phyloP scores from a whole-genome alignment of 164 flowering plant species.

The Annona cherimola region DNA sequence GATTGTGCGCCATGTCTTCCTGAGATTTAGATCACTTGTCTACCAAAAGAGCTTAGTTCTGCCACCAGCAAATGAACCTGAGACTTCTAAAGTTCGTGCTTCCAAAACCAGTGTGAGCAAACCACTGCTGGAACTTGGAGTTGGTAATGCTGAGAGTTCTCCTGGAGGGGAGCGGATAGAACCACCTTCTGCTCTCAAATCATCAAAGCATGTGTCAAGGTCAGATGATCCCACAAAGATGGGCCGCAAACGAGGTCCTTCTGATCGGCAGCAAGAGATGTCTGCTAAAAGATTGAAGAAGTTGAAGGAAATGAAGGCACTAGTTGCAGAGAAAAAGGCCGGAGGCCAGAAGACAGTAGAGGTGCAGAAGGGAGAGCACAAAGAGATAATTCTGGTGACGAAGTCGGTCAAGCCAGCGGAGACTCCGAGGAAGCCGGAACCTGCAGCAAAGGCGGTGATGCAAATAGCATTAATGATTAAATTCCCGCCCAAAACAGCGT shows the following conservation, averaged over 20 bases:
- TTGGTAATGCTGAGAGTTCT: constrained; percentile 18
- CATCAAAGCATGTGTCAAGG: constrained; percentile 33
- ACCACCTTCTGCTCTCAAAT: constrained; percentile 23
- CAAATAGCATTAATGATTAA: constrained; percentile 84
- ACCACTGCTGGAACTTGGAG: constrained; percentile 4
- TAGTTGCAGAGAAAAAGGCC: constrained; percentile 50
- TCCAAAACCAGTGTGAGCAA: constrained; percentile 18
- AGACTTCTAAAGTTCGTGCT: constrained; percentile 21
- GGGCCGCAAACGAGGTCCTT: constrained; percentile 67
- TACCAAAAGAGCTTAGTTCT: constrained; percentile 69
- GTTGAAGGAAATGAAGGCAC: constrained; percentile 38
- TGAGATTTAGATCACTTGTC: constrained; percentile 69
- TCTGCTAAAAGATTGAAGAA: constrained; percentile 64
- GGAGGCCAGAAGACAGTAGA: constrained; percentile 32
- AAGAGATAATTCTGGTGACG: constrained; percentile 12
- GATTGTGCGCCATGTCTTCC: constrained; percentile 34
- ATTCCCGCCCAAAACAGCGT: constrained; percentile 57
- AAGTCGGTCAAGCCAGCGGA: constrained; percentile 22
- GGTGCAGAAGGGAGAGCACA: constrained; percentile 19
- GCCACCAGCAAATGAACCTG: constrained; percentile 36
- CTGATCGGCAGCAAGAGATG: constrained; percentile 69
- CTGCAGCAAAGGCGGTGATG: constrained; percentile 25
- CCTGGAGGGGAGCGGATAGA: constrained; percentile 26
- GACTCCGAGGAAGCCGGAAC: constrained; percentile 24
- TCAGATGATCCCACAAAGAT: constrained; percentile 64